phyloP scores from a whole-genome alignment of 228 moss, liverwort and hornwort species.

The Sphagnum fallax region DNA sequence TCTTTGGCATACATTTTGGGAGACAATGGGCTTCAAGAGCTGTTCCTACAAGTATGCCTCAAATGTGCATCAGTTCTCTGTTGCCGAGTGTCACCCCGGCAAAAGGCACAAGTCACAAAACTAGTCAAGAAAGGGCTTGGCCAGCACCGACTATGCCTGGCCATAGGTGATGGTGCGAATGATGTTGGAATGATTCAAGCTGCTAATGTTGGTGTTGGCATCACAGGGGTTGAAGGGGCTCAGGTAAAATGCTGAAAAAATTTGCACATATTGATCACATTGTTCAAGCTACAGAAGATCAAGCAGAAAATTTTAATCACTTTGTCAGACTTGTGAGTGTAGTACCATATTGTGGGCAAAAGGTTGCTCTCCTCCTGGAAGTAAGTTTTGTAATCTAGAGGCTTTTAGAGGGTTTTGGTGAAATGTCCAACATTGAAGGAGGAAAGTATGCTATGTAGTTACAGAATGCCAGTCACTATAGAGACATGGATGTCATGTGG shows the following conservation, averaged over 20 bases:
- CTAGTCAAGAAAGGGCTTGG: slow-evolving; percentile 60
- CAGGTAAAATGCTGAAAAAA: slow-evolving; percentile 14
- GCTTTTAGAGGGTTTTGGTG: no score
- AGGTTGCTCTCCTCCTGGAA: no score
- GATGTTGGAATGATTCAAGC: slow-evolving; percentile 65
- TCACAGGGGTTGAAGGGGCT: slow-evolving; percentile 50
- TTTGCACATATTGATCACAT: no score
- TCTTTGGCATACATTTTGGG: slow-evolving; percentile 53
- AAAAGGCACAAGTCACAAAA: slow-evolving; percentile 67
- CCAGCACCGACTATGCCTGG: slow-evolving; percentile 45
- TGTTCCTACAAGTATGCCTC: slow-evolving; percentile 54
- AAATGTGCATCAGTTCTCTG: slow-evolving; percentile 63
- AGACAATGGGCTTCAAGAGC: slow-evolving; percentile 39
- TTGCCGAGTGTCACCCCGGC: slow-evolving; percentile 68
- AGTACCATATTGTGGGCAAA: no score
- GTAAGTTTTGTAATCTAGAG: no score
- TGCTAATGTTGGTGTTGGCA: slow-evolving; percentile 49
- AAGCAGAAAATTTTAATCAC: no score
- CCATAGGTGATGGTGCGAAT: slow-evolving; percentile 55
- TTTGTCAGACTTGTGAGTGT: no score
- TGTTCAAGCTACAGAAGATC: no score
- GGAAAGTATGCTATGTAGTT: no score
- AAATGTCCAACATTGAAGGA: no score
- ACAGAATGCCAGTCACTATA: no score
- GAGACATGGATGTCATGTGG: no score